Conservation (phyloP, 352 stramenopile genomes). For the Phytopythium montanum region DNA sequence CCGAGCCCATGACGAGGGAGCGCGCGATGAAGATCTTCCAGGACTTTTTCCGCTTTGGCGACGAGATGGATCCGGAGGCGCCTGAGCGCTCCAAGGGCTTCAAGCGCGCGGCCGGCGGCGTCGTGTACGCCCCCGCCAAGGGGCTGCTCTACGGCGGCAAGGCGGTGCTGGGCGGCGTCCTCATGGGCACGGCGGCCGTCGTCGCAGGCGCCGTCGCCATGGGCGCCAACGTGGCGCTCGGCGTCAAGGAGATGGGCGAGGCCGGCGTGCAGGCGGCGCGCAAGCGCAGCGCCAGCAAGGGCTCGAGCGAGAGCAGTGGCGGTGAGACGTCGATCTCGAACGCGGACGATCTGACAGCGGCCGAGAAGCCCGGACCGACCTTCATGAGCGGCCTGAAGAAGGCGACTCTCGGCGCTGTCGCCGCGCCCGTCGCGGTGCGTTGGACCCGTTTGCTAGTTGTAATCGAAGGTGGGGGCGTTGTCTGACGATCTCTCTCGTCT, state of each 20-base stretch:
- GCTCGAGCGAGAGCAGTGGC: constrained; percentile 31
- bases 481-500: background rate
- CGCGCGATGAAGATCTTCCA: constrained; percentile 84
- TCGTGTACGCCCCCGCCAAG: constrained; percentile 81
- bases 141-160: constrained; percentile 82
- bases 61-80: constrained; percentile 81
- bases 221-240: constrained; percentile 77
- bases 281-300: constrained; percentile 55
- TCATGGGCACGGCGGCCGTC: constrained; percentile 80
- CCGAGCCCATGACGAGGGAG: constrained; percentile 81
- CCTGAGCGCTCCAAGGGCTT: constrained; percentile 74
- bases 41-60: constrained; percentile 83
- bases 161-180: constrained; percentile 75
- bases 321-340: constrained; percentile 15
- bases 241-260: constrained; percentile 87
- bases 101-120: constrained; percentile 69
- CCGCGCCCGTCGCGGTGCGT: constrained; percentile 74
- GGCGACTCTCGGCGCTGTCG: constrained; percentile 76
- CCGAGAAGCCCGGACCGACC: constrained; percentile 68
- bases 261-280: constrained; percentile 71
- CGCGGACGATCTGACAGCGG: constrained; percentile 30
- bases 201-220: constrained; percentile 74
- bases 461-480: background rate
- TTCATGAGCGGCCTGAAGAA: constrained; percentile 88
- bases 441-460: too few relatives aligned